phyloP scores from a whole-genome alignment of 2,329 filamentous ascomycete species.

The Alternaria brassicicola region DNA sequence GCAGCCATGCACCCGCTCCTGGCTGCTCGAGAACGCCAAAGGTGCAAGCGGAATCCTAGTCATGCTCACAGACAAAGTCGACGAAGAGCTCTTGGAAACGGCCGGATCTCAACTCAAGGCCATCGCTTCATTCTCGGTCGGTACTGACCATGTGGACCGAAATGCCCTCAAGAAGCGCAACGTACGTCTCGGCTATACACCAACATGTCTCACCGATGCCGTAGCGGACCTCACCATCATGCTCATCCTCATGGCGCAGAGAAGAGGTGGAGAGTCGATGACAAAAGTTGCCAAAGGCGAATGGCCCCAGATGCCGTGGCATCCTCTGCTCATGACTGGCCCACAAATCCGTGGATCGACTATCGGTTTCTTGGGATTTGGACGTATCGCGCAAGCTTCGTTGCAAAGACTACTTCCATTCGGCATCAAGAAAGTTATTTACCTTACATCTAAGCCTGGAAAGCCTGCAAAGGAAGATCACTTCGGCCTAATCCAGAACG shows the following conservation, averaged over 20 bases:
- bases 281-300: slow-evolving; percentile 31
- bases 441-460: slow-evolving; percentile 36
- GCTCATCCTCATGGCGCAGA: slow-evolving; percentile 43
- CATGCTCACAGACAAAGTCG: slow-evolving; percentile 37
- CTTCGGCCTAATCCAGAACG: slow-evolving; percentile 25
- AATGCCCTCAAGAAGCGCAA: slow-evolving; percentile 31
- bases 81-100: slow-evolving; percentile 33
- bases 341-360: slow-evolving; percentile 33
- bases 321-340: slow-evolving; percentile 39
- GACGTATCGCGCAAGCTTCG: slow-evolving; percentile 37
- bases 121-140: slow-evolving; percentile 42
- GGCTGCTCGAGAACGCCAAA: slow-evolving; percentile 36
- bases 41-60: slow-evolving; percentile 35
- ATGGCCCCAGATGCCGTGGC: slow-evolving; percentile 42
- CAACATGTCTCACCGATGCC: slow-evolving; percentile 39
- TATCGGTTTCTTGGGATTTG: slow-evolving; percentile 40
- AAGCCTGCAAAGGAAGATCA: slow-evolving; percentile 34
- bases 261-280: slow-evolving; percentile 37
- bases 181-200: slow-evolving; percentile 41
- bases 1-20: slow-evolving; percentile 37
- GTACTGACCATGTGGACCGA: slow-evolving; percentile 39
- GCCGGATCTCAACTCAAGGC: slow-evolving; percentile 32
- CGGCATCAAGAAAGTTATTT: slow-evolving; percentile 32
- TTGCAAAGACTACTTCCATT: slow-evolving; percentile 36
- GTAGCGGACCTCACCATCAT: slow-evolving; percentile 40